phyloP scores from a whole-genome alignment of 116 monocot genomes.

The Phalaenopsis hybrid region DNA sequence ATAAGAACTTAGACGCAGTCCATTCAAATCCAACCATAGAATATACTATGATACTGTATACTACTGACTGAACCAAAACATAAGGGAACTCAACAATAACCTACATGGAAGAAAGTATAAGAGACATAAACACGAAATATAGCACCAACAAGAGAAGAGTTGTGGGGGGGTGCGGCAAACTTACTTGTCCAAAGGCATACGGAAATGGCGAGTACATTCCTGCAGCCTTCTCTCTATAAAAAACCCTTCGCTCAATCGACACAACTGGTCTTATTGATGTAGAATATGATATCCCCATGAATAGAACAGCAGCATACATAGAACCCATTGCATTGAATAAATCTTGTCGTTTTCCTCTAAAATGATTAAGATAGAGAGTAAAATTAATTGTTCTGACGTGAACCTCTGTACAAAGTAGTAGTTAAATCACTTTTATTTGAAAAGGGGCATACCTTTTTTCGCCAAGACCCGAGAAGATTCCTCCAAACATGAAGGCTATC shows the following conservation, averaged over 20 bases:
- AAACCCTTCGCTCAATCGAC: constrained; percentile 16
- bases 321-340: constrained; percentile 26
- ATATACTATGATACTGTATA: constrained; percentile 22
- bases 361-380: background rate
- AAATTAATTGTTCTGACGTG: background rate
- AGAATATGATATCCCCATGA: constrained; percentile 12
- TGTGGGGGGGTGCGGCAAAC: background rate
- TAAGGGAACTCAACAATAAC: constrained; percentile 31
- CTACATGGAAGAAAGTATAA: constrained; percentile 9
- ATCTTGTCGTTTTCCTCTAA: constrained; percentile 11
- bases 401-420: background rate
- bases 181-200: constrained; percentile 24
- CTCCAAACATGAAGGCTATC: constrained; percentile 27
- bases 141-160: background rate
- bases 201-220: constrained; percentile 30
- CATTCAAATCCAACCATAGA: constrained; percentile 34
- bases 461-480: constrained; percentile 33
- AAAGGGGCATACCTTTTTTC: constrained; percentile 16
- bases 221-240: constrained; percentile 24
- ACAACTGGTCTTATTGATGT: constrained; percentile 14
- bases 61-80: constrained; percentile 17
- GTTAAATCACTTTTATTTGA: background rate
- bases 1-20: constrained; percentile 28
- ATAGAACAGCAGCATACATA: constrained; percentile 19
- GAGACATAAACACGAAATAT: background rate